These are phyloP conservation scores for Irpex sp. DNA, from an alignment of 1,284 basidiomycete genomes.

Conservation along the genomic window DNA sequence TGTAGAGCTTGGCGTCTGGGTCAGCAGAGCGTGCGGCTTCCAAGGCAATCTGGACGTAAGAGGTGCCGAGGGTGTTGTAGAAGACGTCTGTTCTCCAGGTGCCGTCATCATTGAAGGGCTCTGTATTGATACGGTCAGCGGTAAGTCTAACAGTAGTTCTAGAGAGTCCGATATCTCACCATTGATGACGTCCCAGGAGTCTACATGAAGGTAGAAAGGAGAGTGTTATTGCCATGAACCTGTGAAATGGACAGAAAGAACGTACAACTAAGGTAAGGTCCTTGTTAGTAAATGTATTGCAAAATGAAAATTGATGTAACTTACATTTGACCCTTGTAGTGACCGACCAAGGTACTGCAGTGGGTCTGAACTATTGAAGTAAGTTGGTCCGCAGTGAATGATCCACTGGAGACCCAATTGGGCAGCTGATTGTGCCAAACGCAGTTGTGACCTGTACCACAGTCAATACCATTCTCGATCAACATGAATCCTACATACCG, in stretches of 20 bases:
- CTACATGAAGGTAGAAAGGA: not conserved
- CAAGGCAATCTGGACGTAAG: conserved; percentile 42
- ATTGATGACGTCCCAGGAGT: conserved; percentile 38
- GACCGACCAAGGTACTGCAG: conserved; percentile 42
- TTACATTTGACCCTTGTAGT: conserved; percentile 49
- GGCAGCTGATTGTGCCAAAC: conserved; percentile 57
- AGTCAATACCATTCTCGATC: not conserved
- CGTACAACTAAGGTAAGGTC: conserved; percentile 21
- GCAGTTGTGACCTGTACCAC: conserved; percentile 36
- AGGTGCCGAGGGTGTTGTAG: conserved; percentile 40
- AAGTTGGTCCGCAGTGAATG: conserved; percentile 39
- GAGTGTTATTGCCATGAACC: no score
- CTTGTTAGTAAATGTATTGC: not conserved
- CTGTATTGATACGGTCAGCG: conserved; percentile 11
- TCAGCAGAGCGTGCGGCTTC: conserved; percentile 44
- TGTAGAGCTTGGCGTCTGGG: conserved; percentile 35
- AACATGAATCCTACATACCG: conserved; percentile 12
- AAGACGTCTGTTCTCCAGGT: conserved; percentile 46
- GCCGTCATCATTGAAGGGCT: conserved; percentile 59
- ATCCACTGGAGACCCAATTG: conserved; percentile 43
- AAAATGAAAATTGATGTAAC: conserved; percentile 12
- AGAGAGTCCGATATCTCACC: conserved; percentile 17
- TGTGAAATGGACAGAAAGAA: not conserved
- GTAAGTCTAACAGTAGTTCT: not conserved
- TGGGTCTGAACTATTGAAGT: conserved; percentile 43